Evolutionary conservation across 495 filamentous ascomycete species (phyloP).

Genomic region (Hypoxylon lienhwacheense): DNA sequence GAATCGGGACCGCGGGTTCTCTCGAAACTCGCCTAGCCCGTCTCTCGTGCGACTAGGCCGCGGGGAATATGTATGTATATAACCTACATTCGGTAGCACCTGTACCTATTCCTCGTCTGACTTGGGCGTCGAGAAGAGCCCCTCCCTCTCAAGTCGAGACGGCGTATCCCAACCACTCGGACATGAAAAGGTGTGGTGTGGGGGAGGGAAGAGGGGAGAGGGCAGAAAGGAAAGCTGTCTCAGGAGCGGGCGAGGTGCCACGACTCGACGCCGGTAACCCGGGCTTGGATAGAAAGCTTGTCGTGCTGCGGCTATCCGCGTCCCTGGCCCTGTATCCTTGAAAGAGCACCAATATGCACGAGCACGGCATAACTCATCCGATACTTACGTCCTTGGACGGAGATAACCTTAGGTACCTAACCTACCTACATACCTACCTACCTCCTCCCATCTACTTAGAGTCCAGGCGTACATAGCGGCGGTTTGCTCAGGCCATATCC

Average conservation of each 20-base stretch:
- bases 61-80: no score
- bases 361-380: conserved; percentile 17
- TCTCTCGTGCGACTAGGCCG: conserved; percentile 12
- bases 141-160: conserved; percentile 3
- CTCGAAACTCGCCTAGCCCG: not conserved
- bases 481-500: no score
- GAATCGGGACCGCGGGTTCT: conserved; percentile 23
- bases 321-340: conserved; percentile 8
- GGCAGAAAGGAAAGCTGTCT: no score
- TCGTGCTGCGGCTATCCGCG: conserved; percentile 18
- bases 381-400: no score
- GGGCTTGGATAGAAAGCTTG: conserved; percentile 17
- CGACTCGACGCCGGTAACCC: conserved; percentile 16
- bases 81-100: no score
- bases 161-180: conserved; percentile 28
- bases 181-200: no score
- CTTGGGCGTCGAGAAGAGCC: conserved; percentile 1
- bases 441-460: no score
- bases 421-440: no score
- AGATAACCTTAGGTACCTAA: no score
- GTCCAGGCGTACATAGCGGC: no score
- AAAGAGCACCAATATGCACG: conserved; percentile 10
- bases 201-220: no score
- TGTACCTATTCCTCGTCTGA: conserved; percentile 4
- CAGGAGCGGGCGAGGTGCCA: conserved; percentile 15